A percentile compares a stretch with the other conserved stretches of the same genome.
phyloP scores from a whole-genome alignment of 441 rosid genomes.

The Euphorbia corollata region DNA sequence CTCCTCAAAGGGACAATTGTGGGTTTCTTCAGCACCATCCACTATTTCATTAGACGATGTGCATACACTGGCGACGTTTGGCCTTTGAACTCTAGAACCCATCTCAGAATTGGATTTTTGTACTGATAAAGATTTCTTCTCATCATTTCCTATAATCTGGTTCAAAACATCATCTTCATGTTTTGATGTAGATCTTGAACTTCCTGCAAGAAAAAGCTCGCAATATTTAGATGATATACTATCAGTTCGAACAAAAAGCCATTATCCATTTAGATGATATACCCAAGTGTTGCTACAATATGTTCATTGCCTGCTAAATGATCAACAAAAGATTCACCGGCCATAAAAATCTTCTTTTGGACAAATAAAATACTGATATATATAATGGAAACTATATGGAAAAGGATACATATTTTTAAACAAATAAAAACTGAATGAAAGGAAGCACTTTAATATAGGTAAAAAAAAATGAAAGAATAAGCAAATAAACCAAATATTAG shows the following conservation, averaged over 20 bases:
- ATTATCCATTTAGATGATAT: neutral
- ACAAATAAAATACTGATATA: neutral
- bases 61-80: constrained; percentile 32
- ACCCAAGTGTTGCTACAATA: neutral
- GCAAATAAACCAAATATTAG: neutral
- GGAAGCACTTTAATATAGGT: neutral
- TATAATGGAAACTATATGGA: neutral
- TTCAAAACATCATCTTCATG: constrained; percentile 60
- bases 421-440: neutral
- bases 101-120: constrained; percentile 27
- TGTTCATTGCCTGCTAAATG: neutral
- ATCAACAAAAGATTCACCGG: constrained; percentile 5
- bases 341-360: neutral
- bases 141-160: constrained; percentile 54
- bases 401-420: neutral
- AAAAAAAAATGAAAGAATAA: neutral
- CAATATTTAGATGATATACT: constrained; percentile 10
- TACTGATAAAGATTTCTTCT: constrained; percentile 41
- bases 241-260: neutral
- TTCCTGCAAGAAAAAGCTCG: constrained; percentile 34
- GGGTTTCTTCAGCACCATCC: constrained; percentile 31
- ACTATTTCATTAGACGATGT: constrained; percentile 24
- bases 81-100: constrained; percentile 28
- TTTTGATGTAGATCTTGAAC: constrained; percentile 36
- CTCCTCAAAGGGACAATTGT: constrained; percentile 23